Conservation (phyloP, 1,139 yeast genomes). For the Starmera stellimalicola region DNA sequence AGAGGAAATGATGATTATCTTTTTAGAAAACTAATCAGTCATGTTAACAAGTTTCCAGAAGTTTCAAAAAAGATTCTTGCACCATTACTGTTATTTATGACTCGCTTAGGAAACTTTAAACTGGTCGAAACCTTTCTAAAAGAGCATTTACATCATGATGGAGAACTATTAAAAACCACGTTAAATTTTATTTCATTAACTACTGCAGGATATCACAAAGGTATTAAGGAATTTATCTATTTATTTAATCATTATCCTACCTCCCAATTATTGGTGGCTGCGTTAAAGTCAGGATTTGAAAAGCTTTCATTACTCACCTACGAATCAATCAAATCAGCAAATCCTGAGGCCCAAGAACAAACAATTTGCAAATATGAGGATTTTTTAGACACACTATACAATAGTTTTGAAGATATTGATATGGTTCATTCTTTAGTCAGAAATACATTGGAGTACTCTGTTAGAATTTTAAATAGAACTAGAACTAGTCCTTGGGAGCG, state of each 20-base stretch:
- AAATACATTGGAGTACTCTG: constrained; percentile 42
- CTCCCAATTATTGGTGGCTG: constrained; percentile 25
- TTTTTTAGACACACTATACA: no score
- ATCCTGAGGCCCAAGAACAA: no score
- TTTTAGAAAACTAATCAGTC: no score
- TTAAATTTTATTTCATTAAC: constrained; percentile 32
- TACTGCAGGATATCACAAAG: constrained; percentile 34
- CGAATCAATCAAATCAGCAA: no score
- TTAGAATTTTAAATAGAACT: constrained; percentile 30
- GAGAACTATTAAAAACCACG: constrained; percentile 26
- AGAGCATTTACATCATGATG: no score
- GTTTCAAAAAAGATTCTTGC: no score
- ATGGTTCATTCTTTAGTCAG: constrained; percentile 52
- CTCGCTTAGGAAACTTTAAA: no score
- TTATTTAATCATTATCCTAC: constrained; percentile 27
- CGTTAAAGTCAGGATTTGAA: constrained; percentile 28
- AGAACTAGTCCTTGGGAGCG: constrained; percentile 30
- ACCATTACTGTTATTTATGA: no score
- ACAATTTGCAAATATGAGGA: no score
- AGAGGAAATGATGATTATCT: no score
- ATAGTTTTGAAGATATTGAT: constrained; percentile 45
- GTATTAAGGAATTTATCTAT: constrained; percentile 27
- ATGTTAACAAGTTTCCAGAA: no score
- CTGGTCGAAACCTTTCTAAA: no score
- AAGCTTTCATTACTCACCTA: constrained; percentile 44